Base-by-base conservation (phyloP, 192 early-diverging fungal species). In the Coemansia sp. region DNA sequence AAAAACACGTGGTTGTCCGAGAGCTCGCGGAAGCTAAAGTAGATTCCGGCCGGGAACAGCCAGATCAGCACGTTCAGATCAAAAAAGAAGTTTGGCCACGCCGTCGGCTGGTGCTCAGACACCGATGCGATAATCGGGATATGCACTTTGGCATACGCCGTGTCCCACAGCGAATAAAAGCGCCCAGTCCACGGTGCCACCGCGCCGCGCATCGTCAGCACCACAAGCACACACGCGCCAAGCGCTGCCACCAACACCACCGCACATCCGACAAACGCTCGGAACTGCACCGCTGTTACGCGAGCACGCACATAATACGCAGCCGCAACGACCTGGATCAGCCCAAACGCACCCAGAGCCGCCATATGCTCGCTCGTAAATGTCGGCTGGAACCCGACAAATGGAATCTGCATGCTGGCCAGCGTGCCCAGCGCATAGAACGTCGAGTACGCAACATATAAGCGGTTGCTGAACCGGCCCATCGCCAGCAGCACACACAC, bases 71-170 rank as follows among this genome's bases (percentile, higher is more conserved):
- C 83, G 59, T 98, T 90, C 26, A 99, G 85, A 73, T 99, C 98
- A 79, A 99, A 98, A 84, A 98, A 98, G 85, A 98, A 98, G 22
- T 95, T 93, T 10, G 98, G 88, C 98, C 98, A 99, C 0, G 98
- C 87, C 4, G 98, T 98, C 21, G 98, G 98, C 76, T 98, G 98
- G 82, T 99, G 98, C 79, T 99, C 98, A 6, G 97, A 98, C 31
- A 99, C 98, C 19, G 98, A 99, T 0, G 98, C 98, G 73, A 99
- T 99, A 67, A 99, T 98, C 0, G 98, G 98, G 78, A 99, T 99
- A 69, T 98, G 89, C 57, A 91, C 94, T 84, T 98, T 98, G 57
- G 98, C 98, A 66, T 99, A 99, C n/a, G 93, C 94, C 8, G 98
- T 99, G 80, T 99, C 98, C 89, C 94, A 99, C 21, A 99, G 89